A percentile compares a stretch with the other conserved stretches of the same genome.
Evolutionary conservation across 306 rosid species (phyloP).

Genomic region (Cucurbita maxima): DNA sequence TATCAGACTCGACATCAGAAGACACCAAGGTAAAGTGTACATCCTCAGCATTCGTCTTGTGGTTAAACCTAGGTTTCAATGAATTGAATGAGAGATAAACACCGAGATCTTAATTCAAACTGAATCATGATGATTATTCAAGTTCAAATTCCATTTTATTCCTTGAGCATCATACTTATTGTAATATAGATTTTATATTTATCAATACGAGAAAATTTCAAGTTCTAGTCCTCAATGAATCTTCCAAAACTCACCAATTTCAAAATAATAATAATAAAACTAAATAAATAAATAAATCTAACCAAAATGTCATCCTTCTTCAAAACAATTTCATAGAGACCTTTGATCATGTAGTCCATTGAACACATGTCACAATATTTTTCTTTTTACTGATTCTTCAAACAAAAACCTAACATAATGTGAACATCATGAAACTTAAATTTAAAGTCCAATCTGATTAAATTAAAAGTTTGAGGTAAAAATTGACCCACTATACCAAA

Average conservation of each 20-base stretch:
- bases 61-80: conserved; percentile 56
- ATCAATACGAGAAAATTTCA: neutral
- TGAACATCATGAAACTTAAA: neutral
- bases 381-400: neutral
- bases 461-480: neutral
- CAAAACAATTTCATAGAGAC: neutral
- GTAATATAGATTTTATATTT: neutral
- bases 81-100: conserved; percentile 8
- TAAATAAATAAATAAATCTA: neutral
- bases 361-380: neutral
- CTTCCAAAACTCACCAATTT: neutral
- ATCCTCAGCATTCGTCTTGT: conserved; percentile 82
- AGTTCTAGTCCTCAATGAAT: neutral
- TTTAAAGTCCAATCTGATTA: neutral
- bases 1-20: conserved; percentile 28
- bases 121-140: neutral
- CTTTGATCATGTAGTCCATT: neutral
- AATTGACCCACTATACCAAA: neutral
- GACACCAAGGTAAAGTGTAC: conserved; percentile 58
- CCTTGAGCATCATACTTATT: neutral
- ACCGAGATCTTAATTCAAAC: neutral
- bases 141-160: neutral
- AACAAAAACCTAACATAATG: neutral
- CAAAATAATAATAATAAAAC: neutral
- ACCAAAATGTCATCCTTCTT: neutral